These are phyloP conservation scores for Strobilomyces echinocephalus DNA, from an alignment of 768 basidiomycete species.

Conservation along the genomic window DNA sequence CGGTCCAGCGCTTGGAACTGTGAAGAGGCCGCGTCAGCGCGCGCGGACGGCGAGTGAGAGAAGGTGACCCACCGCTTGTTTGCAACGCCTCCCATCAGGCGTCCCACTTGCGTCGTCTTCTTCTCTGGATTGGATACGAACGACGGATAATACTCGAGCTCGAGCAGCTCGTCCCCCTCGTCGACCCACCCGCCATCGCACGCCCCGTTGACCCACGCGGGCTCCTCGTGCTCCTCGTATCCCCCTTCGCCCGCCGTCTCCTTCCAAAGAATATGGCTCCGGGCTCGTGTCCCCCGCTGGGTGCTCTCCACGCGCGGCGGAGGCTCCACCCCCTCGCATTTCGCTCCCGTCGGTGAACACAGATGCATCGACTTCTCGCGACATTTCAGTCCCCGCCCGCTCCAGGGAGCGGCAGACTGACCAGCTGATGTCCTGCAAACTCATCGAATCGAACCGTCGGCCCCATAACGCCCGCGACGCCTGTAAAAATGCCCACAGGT, in stretches of 20 bases:
- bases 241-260: slow-evolving; percentile 72
- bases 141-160: slow-evolving; percentile 71
- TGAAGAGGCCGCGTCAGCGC: slow-evolving; percentile 5
- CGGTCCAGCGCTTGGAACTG: slow-evolving; percentile 77
- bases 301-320: slow-evolving; percentile 83
- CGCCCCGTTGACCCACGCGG: slow-evolving; percentile 30
- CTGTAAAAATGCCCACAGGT: slow-evolving; percentile 72
- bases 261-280: slow-evolving; percentile 66
- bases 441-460: slow-evolving; percentile 45
- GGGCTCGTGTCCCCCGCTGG: too few relatives aligned
- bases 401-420: slow-evolving; percentile 44
- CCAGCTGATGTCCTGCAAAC: slow-evolving; percentile 42
- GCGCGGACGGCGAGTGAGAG: slow-evolving; percentile 11
- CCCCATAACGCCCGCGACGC: slow-evolving; percentile 46
- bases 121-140: slow-evolving; percentile 65
- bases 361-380: slow-evolving; percentile 37
- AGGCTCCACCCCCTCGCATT: slow-evolving; percentile 44
- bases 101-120: slow-evolving; percentile 67
- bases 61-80: slow-evolving; percentile 58
- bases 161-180: slow-evolving; percentile 69
- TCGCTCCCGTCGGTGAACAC: slow-evolving; percentile 18
- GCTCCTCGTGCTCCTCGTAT: slow-evolving; percentile 38
- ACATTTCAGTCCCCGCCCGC: slow-evolving; percentile 43
- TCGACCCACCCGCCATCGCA: slow-evolving; percentile 65
- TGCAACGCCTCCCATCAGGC: slow-evolving; percentile 69